phyloP scores from a whole-genome alignment of 1,284 basidiomycete species.

The Cutaneotrichosporon dermatis region DNA sequence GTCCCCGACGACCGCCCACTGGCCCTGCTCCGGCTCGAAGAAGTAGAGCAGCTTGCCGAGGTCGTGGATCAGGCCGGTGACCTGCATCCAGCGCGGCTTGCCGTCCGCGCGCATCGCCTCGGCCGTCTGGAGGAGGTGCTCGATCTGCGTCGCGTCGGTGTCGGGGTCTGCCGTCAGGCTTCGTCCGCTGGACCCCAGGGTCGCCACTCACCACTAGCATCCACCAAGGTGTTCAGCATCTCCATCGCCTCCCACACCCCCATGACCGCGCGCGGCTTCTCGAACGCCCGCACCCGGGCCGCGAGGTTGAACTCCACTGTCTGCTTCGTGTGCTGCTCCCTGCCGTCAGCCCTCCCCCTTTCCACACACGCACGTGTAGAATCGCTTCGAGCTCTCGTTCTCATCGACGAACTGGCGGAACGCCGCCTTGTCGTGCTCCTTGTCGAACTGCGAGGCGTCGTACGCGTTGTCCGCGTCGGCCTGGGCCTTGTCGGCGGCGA shows the following conservation, averaged over 20 bases:
- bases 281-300: slow-evolving; percentile 51
- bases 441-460: slow-evolving; percentile 66
- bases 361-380: slow-evolving; percentile 53
- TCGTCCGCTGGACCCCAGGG: not conserved
- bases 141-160: slow-evolving; percentile 68
- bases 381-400: slow-evolving; percentile 77
- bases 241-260: slow-evolving; percentile 85
- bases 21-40: slow-evolving; percentile 62
- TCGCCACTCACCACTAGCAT: slow-evolving; percentile 38
- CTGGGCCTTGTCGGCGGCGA: too few relatives aligned
- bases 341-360: too few relatives aligned
- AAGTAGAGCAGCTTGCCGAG: slow-evolving; percentile 75
- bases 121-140: slow-evolving; percentile 84
- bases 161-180: slow-evolving; percentile 58
- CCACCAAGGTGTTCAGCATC: slow-evolving; percentile 78
- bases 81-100: slow-evolving; percentile 68
- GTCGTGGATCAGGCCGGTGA: slow-evolving; percentile 77
- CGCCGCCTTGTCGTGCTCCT: slow-evolving; percentile 66
- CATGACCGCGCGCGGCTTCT: slow-evolving; percentile 40
- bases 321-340: slow-evolving; percentile 83
- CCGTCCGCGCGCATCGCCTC: slow-evolving; percentile 84
- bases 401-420: slow-evolving; percentile 56
- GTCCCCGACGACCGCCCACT: slow-evolving; percentile 86
- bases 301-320: slow-evolving; percentile 77
- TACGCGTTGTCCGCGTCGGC: slow-evolving; percentile 43